phyloP scores from a whole-genome alignment of 371 early-diverging fungal species.

The Fennellomyces sp. region DNA sequence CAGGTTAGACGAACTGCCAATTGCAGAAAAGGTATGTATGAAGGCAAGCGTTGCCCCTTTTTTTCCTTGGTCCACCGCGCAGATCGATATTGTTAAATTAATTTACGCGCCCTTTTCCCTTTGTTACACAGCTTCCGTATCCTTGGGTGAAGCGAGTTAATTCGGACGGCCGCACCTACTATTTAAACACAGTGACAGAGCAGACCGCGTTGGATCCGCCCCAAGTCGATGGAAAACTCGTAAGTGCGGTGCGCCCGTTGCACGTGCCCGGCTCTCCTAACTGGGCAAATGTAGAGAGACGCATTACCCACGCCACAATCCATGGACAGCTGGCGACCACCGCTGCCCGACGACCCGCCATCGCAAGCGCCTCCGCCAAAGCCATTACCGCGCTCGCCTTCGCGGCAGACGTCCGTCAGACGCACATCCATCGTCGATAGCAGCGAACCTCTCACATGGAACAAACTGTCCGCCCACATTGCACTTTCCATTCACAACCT shows the following conservation, averaged over 20 bases:
- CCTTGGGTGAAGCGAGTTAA: conserved; percentile 60
- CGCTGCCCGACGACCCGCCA: conserved; percentile 6
- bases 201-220: conserved; percentile 64
- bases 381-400: conserved; percentile 25
- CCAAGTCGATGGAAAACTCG: conserved; percentile 6
- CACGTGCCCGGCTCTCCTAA: too few relatives aligned
- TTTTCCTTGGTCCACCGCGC: neutral
- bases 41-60: neutral
- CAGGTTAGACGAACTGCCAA: conserved; percentile 10
- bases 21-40: conserved; percentile 20
- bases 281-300: too few relatives aligned
- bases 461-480: conserved; percentile 64
- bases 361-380: conserved; percentile 5
- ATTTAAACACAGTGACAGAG: conserved; percentile 73
- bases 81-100: neutral
- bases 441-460: conserved; percentile 21
- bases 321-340: conserved; percentile 3
- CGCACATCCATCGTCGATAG: conserved; percentile 19
- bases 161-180: conserved; percentile 68
- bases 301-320: neutral
- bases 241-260: neutral
- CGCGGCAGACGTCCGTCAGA: conserved; percentile 20
- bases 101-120: neutral
- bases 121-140: conserved; percentile 32
- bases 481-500: conserved; percentile 34